A percentile compares a stretch with the other conserved stretches of the same genome.
These are phyloP conservation scores for Seminavis robusta DNA, from an alignment of 108 stramenopile genomes.

Conservation along the genomic window DNA sequence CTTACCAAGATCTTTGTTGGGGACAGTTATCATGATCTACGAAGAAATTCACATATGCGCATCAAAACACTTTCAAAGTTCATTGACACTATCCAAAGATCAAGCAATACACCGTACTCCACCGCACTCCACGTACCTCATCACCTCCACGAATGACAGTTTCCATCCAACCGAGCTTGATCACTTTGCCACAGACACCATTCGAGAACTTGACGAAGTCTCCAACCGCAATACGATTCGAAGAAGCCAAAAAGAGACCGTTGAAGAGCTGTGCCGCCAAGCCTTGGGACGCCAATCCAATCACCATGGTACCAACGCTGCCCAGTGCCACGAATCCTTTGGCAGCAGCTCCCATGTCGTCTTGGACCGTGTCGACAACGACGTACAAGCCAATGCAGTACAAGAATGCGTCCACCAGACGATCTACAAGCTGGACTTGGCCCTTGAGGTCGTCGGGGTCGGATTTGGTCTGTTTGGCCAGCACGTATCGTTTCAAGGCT, in stretches of 20 bases:
- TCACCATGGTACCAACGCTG: slow-evolving; percentile 6
- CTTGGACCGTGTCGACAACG: slow-evolving; percentile 47
- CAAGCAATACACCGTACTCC: too few relatives aligned
- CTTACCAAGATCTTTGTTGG: slow-evolving; percentile 38
- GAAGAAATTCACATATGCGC: too few relatives aligned
- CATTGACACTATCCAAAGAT: too few relatives aligned
- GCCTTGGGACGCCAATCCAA: slow-evolving; percentile 9
- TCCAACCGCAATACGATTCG: slow-evolving; percentile 46
- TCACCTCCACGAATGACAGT: slow-evolving; percentile 27
- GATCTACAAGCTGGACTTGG: slow-evolving; percentile 36
- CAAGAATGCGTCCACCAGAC: slow-evolving; percentile 43
- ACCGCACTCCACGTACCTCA: too few relatives aligned
- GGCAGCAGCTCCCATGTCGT: slow-evolving; percentile 51
- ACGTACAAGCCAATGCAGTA: slow-evolving; percentile 19
- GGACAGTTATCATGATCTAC: slow-evolving; percentile 38
- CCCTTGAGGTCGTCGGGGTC: slow-evolving; percentile 7
- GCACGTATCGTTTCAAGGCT: too few relatives aligned
- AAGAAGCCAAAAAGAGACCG: slow-evolving; percentile 43
- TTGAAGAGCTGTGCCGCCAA: slow-evolving; percentile 20
- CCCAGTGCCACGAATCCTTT: slow-evolving; percentile 18
- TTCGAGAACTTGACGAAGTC: slow-evolving; percentile 46
- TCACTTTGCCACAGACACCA: slow-evolving; percentile 42
- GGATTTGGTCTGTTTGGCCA: slow-evolving; percentile 1
- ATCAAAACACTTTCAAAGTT: too few relatives aligned
- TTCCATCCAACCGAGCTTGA: slow-evolving; percentile 36